Conservation (phyloP, 2,329 filamentous ascomycete genomes). For the Rhinocladiella mackenziei region DNA sequence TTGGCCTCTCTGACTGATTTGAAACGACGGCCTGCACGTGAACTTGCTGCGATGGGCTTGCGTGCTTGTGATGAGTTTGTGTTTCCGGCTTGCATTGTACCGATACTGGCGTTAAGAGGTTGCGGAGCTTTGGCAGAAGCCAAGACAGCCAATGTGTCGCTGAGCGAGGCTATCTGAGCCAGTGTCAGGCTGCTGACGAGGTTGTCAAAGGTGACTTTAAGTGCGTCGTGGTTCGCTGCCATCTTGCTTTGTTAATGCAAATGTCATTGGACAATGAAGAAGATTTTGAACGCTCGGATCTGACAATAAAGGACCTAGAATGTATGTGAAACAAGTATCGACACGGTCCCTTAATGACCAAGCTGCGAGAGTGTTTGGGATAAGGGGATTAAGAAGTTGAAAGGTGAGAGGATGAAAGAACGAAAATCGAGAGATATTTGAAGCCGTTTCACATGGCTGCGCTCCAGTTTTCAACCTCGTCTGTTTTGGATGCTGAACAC, state of each 20-base stretch:
- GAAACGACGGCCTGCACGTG: background rate
- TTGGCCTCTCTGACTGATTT: background rate
- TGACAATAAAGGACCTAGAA: conserved; percentile 11
- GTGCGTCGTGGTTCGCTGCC: conserved; percentile 1
- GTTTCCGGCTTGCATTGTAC: background rate
- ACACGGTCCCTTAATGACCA: no score
- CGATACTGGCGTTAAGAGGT: background rate
- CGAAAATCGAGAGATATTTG: background rate
- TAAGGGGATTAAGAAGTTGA: background rate
- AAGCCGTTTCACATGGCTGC: no score
- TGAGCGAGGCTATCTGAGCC: conserved; percentile 4
- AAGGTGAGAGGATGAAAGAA: background rate
- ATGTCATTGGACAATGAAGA: background rate
- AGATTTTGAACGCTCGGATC: conserved; percentile 3
- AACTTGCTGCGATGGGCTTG: no score
- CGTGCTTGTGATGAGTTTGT: no score
- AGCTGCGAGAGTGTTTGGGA: background rate
- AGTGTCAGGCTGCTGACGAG: conserved; percentile 7
- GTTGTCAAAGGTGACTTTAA: conserved; percentile 1
- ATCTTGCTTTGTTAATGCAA: background rate
- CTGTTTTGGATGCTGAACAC: background rate
- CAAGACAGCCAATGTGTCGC: background rate
- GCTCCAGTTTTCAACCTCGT: no score
- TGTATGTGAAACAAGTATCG: conserved; percentile 7
- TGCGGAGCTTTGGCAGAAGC: background rate